A percentile compares a stretch with the other conserved stretches of the same genome.
Evolutionary conservation across 2,329 filamentous ascomycete genomes (phyloP).

Genomic region (Trichophyton rubrum): DNA sequence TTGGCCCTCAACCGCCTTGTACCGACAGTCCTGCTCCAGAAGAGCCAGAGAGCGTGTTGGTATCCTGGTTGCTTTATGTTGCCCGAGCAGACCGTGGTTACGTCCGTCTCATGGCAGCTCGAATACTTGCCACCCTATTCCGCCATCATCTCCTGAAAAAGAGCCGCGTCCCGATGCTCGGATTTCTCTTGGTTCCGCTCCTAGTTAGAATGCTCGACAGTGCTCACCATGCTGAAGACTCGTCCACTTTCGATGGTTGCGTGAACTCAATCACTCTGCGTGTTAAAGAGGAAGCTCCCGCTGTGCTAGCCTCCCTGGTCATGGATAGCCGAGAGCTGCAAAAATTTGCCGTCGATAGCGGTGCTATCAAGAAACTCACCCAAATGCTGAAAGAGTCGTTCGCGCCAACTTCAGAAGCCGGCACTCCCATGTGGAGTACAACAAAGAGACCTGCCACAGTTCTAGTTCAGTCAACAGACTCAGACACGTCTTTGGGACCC

Average conservation of each 20-base stretch:
- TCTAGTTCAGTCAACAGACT: constrained; percentile 15
- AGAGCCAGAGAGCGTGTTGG: constrained; percentile 55
- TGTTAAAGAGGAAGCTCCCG: constrained; percentile 59
- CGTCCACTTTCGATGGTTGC: constrained; percentile 28
- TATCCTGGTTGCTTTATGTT: constrained; percentile 55
- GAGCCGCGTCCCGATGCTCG: constrained; percentile 51
- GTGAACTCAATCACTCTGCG: constrained; percentile 35
- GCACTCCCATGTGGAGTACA: constrained; percentile 44
- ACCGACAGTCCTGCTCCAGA: constrained; percentile 34
- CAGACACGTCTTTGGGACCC: constrained; percentile 43
- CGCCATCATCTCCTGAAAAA: constrained; percentile 54
- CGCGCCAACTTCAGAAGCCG: constrained; percentile 42
- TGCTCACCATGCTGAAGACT: constrained; percentile 29
- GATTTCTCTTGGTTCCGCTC: constrained; percentile 56
- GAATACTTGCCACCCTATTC: constrained; percentile 56
- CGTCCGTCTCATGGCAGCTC: constrained; percentile 55
- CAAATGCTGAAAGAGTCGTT: constrained; percentile 55
- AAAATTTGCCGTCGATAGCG: constrained; percentile 63
- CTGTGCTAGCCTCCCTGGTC: constrained; percentile 64
- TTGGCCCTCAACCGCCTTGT: constrained; percentile 23
- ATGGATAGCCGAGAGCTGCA: constrained; percentile 69
- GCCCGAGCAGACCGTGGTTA: constrained; percentile 37
- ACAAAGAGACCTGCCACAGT: constrained; percentile 16
- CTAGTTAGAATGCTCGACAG: constrained; percentile 55
- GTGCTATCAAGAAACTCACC: constrained; percentile 49